Percentiles rank a stretch among this genome's conserved stretches.
These are phyloP conservation scores for Rhizophagus clarus DNA, from an alignment of 192 early-diverging fungal genomes.

Conservation along the genomic window DNA sequence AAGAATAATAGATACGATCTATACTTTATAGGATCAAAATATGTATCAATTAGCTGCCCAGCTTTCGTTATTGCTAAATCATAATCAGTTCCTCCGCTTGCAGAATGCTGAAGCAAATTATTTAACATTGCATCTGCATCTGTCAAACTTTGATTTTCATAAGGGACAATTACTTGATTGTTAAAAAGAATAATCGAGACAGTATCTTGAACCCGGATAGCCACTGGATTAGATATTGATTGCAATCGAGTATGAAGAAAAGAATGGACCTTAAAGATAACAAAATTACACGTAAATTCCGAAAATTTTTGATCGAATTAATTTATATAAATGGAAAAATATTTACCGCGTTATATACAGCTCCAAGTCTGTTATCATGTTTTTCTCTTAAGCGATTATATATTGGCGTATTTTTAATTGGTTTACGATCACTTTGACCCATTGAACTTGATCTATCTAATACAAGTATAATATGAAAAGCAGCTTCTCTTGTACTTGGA, in stretches of 20 bases:
- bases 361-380: conserved; percentile 28
- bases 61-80: conserved; percentile 10
- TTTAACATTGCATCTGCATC: not conserved
- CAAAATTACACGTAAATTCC: too few species aligned
- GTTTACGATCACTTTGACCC: not conserved
- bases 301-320: not conserved
- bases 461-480: conserved; percentile 32
- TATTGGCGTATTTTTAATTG: not conserved
- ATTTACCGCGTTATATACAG: conserved; percentile 23
- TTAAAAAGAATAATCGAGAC: not conserved
- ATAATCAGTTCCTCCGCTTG: conserved; percentile 7
- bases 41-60: not conserved
- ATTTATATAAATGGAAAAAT: too few species aligned
- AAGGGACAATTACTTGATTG: not conserved
- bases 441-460: conserved; percentile 29
- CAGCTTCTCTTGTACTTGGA: not conserved
- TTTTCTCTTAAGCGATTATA: not conserved
- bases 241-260: not conserved
- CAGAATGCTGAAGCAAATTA: not conserved
- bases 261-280: too few species aligned
- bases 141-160: conserved; percentile 13
- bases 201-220: too few species aligned
- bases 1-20: too few species aligned
- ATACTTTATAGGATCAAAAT: conserved; percentile 16
- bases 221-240: not conserved